Percentiles rank a stretch among this genome's conserved stretches.
Conservation (phyloP, 495 filamentous ascomycete species). For the Neurospora sp. region DNA sequence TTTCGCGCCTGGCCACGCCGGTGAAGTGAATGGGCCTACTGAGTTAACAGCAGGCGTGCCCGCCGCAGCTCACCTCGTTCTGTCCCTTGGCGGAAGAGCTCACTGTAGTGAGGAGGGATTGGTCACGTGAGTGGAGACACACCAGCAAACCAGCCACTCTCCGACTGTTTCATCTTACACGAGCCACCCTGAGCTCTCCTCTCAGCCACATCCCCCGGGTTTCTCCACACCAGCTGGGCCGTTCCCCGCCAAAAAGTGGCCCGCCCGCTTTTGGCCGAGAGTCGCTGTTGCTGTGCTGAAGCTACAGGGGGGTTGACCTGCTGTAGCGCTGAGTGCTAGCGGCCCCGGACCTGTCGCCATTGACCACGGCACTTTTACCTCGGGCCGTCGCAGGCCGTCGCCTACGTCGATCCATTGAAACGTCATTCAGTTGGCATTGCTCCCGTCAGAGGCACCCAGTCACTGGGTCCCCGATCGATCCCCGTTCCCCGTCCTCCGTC, state of each 20-base stretch:
- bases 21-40: conserved; percentile 4
- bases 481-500: background rate
- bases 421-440: background rate
- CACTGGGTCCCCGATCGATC: background rate
- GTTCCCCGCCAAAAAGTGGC: background rate
- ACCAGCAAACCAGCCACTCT: background rate
- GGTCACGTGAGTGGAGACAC: background rate
- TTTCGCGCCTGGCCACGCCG: conserved; percentile 18
- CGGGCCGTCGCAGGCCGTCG: conserved; percentile 25
- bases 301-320: background rate
- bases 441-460: background rate
- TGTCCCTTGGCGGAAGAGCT: background rate
- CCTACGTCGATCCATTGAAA: background rate
- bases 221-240: background rate
- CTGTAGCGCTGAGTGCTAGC: background rate
- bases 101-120: background rate
- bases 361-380: conserved; percentile 6
- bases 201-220: background rate
- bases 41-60: background rate
- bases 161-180: background rate
- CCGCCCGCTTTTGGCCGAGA: background rate
- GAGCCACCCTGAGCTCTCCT: background rate
- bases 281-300: background rate
- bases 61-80: background rate
- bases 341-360: background rate